Base-by-base conservation (phyloP, 371 early-diverging fungal species). In the Capillidium heterosporum region DNA sequence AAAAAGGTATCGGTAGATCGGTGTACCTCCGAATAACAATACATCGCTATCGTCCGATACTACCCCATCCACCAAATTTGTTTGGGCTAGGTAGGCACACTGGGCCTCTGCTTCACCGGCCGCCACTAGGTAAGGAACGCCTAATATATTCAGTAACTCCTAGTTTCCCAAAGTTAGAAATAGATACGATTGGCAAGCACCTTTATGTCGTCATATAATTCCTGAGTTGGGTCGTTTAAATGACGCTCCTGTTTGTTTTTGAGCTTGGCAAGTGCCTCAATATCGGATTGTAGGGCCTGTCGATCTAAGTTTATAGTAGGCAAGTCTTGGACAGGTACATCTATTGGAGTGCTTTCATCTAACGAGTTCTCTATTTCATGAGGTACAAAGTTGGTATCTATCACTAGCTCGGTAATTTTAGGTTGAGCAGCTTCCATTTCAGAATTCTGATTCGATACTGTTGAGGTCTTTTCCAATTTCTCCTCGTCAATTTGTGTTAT, bases 41-140 rank as follows among this genome's bases (percentile, higher is more conserved):
- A 97, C 89, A 69, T 99, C 99, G 24, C 90, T 91, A 62, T 99
- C 99, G 65, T 99, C 99, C 0, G 99, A 94, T 42, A 99, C 78
- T 40, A 99, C 88, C 0, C 98, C 99, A 62, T 99, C 97, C 0
- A 97, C 93, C 11, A 94, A 71, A 0, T 70, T 67, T 1, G 73
- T 60, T 0, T 63, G 50, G 1, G 76, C 67, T 23, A 99, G 70
- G 56, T 73, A 78, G 0, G 95, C 99, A 64, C 99, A 99, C 67
- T 98, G 96, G 0, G 94, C 83, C 66, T 99, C 99, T 2, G 99
- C 95, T 71, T 99, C 99, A 80, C 81, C 81, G 0, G 96, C 92
- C n/a, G 97, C 89, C 0, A 82, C 78, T 17, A 98, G 73, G 66
- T 82, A 98, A 0, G 98, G 95, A 26, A 98, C 72, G 1, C 98